phyloP scores from a whole-genome alignment of 139 green algal genomes.

The Medakamo hakoo region DNA sequence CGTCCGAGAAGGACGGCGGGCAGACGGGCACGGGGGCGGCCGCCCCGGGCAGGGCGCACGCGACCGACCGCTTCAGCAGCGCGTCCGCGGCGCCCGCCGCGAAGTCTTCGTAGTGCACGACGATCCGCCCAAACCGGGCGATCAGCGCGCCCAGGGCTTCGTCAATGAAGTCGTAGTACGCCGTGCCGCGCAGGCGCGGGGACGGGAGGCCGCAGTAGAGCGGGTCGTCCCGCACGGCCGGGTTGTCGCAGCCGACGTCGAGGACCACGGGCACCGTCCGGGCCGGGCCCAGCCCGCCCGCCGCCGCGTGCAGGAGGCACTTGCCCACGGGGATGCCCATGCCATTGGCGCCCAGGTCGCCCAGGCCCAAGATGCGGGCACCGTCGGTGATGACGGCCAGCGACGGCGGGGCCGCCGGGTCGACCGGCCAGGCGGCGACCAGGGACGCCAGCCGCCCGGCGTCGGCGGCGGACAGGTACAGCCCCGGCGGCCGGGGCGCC shows the following conservation, averaged over 20 bases:
- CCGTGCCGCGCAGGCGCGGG: conserved; percentile 13
- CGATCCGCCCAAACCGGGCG: conserved; percentile 8
- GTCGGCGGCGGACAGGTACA: conserved; percentile 18
- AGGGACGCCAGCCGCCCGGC: not conserved
- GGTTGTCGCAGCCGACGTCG: conserved; percentile 22
- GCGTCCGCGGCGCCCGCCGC: conserved; percentile 9
- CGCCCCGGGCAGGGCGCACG: not conserved
- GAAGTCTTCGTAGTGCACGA: conserved; percentile 44
- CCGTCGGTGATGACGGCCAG: conserved; percentile 26
- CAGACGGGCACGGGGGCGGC: conserved; percentile 8
- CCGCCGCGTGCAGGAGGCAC: conserved; percentile 15
- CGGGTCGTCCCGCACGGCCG: conserved; percentile 13
- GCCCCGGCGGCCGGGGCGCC: conserved; percentile 7
- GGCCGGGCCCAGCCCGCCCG: conserved; percentile 13
- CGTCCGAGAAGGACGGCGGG: conserved; percentile 30
- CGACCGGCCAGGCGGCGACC: conserved; percentile 2
- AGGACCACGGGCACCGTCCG: conserved; percentile 18
- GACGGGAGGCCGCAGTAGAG: conserved; percentile 17
- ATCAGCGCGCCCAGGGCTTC: conserved; percentile 17
- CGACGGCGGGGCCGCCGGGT: not conserved
- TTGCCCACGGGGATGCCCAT: conserved; percentile 26
- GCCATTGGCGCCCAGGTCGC: conserved; percentile 25
- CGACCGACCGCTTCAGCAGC: conserved; percentile 2
- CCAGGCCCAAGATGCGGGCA: conserved; percentile 28
- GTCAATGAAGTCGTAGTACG: conserved; percentile 25